A percentile compares a stretch with the other conserved stretches of the same genome.
Evolutionary conservation across 768 basidiomycete species (phyloP).

Genomic region (Mycena galericulata): DNA sequence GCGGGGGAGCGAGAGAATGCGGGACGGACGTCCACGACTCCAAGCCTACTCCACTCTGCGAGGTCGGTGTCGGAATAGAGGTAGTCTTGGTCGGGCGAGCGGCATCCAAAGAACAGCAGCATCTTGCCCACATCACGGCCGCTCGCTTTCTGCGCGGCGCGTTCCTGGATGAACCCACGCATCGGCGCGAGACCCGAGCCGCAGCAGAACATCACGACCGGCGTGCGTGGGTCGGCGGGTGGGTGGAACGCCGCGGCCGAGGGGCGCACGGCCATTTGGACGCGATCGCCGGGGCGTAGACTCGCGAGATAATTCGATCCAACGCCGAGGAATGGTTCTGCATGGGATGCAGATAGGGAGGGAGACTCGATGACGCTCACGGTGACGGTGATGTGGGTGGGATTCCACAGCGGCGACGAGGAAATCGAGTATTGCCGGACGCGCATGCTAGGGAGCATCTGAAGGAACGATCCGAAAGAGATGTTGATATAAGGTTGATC

Average conservation of each 20-base stretch:
- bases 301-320: conserved; percentile 56
- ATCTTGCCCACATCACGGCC: conserved; percentile 54
- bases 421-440: conserved; percentile 64
- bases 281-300: conserved; percentile 52
- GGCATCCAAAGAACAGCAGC: conserved; percentile 61
- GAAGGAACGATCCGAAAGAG: conserved; percentile 50
- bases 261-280: conserved; percentile 54
- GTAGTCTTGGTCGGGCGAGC: conserved; percentile 53
- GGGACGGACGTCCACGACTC: conserved; percentile 57
- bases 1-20: conserved; percentile 49
- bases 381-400: conserved; percentile 54
- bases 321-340: conserved; percentile 54
- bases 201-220: conserved; percentile 53
- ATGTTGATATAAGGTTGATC: conserved; percentile 48
- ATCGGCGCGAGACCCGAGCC: conserved; percentile 62
- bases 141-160: conserved; percentile 55
- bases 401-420: conserved; percentile 57
- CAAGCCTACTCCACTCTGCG: conserved; percentile 53
- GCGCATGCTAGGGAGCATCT: conserved; percentile 57
- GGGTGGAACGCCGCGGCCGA: conserved; percentile 56
- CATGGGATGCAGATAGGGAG: conserved; percentile 29
- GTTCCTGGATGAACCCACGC: conserved; percentile 63
- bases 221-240: conserved; percentile 35
- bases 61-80: conserved; percentile 56
- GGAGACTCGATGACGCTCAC: conserved; percentile 51